phyloP scores from a whole-genome alignment of 257 asterid genomes.

The Cordia subcordata region DNA sequence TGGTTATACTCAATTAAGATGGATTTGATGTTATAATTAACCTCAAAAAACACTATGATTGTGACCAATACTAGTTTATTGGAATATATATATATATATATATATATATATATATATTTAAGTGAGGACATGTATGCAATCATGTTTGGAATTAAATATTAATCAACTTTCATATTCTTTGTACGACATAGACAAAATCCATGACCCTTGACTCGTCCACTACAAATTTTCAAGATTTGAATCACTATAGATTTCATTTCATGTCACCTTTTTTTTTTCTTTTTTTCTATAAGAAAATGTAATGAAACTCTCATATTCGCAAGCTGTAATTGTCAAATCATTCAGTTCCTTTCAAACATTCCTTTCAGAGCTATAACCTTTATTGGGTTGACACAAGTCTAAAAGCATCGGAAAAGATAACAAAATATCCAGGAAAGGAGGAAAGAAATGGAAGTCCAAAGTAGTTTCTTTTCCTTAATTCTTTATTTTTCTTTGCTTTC shows the following conservation, averaged over 20 bases:
- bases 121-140: constrained; percentile 1
- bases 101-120: not conserved
- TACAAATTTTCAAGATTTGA: constrained; percentile 10
- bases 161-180: constrained; percentile 8
- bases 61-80: too few species aligned
- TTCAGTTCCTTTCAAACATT: not conserved
- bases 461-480: too few species aligned
- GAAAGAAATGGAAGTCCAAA: not conserved
- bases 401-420: not conserved
- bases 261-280: not conserved
- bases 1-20: too few species aligned
- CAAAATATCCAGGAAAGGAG: not conserved
- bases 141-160: constrained; percentile 7
- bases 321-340: not conserved
- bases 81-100: not conserved
- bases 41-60: too few species aligned
- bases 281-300: too few species aligned
- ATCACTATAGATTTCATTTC: not conserved
- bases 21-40: too few species aligned
- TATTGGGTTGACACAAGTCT: not conserved
- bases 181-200: constrained; percentile 20
- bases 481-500: too few species aligned
- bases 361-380: not conserved
- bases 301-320: not conserved
- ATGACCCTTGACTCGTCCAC: constrained; percentile 31